Base-by-base conservation (phyloP, 1,284 basidiomycete genomes). In the Pterulicium gracile region DNA sequence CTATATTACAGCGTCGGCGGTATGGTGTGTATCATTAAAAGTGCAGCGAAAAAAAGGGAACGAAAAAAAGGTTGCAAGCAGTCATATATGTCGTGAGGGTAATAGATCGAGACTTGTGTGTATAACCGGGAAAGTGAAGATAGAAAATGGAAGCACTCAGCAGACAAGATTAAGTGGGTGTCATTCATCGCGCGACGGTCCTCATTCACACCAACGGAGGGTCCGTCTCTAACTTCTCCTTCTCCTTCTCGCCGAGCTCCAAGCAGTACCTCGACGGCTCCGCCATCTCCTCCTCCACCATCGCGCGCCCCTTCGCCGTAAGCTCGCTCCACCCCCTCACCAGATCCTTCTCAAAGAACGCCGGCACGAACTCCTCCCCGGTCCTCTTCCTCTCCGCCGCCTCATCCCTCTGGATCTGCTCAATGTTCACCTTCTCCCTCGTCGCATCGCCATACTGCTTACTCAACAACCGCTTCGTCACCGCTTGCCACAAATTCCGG, bases 381-480 rank as follows among this genome's bases (percentile, higher is more conserved):
- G 77, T 83, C 58, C 72, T 75, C 69, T 91, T 93, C 62, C 88
- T 71, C 61, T 90, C 83, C 12, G 81, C 82, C 4, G 91, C 86
- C 40, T 80, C 75, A 53, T 95, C 91, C 47, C 93, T 70, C 70
- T 96, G 93, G 57, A 64, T 75, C 73, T 96, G 92, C 67, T 96
- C 93, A 47, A 97, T 93, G 3, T 62, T 63, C 48, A 91, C 78
- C 70, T 96, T 97, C 63, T 85, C 75, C 67, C 72, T 85, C 43
- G 88, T 95, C 46, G 93, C 93, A 46, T 94, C 90, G 39, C 74
- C 72, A 66, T 78, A 98, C 62, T 96, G 88, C 72, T 96, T 97
- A 57, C 69, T 72, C 43, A 90, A 46, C 48, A 98, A 68, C 57
- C 78, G 66, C 47, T 68, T 70, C 32, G 92, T 94, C 17, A 98